Conservation (phyloP, 1,284 basidiomycete genomes). For the Jaminaea rosea region DNA sequence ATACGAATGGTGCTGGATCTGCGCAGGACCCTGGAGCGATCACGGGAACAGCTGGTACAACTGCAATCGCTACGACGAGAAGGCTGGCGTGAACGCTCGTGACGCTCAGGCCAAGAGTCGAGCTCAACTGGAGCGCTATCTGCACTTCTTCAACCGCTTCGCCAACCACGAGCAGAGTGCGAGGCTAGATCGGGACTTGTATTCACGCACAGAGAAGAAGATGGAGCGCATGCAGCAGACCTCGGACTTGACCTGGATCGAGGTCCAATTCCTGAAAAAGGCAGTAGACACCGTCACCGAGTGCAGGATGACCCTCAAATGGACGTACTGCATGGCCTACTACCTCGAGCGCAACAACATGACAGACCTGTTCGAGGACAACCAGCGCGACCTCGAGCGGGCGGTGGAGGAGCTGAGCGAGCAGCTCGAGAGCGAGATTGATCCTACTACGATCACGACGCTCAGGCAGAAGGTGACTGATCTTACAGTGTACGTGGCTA, state of each 20-base stretch:
- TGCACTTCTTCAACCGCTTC: conserved; percentile 58
- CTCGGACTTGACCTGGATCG: conserved; percentile 88
- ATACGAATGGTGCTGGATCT: conserved; percentile 59
- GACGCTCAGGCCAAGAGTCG: conserved; percentile 60
- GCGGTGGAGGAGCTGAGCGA: conserved; percentile 93
- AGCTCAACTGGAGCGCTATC: conserved; percentile 82
- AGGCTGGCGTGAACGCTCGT: conserved; percentile 73
- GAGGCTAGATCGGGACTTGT: conserved; percentile 83
- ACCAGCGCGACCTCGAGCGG: conserved; percentile 86
- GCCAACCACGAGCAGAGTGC: conserved; percentile 98
- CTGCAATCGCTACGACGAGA: conserved; percentile 94
- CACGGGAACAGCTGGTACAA: conserved; percentile 97
- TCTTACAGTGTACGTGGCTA: conserved; percentile 74
- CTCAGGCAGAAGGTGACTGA: conserved; percentile 88
- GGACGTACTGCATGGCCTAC: conserved; percentile 99
- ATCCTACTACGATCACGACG: conserved; percentile 68
- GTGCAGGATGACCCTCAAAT: conserved; percentile 91
- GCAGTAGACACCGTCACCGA: conserved; percentile 75
- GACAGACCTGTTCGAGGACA: conserved; percentile 95
- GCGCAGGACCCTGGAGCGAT: conserved; percentile 83
- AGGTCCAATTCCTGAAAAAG: conserved; percentile 97
- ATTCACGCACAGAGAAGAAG: conserved; percentile 94
- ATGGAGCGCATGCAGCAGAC: conserved; percentile 98
- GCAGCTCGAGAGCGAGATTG: conserved; percentile 79
- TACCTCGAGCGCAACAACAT: conserved; percentile 76